phyloP scores from a whole-genome alignment of 305 asterid species.

The Fraxinus platypoda region DNA sequence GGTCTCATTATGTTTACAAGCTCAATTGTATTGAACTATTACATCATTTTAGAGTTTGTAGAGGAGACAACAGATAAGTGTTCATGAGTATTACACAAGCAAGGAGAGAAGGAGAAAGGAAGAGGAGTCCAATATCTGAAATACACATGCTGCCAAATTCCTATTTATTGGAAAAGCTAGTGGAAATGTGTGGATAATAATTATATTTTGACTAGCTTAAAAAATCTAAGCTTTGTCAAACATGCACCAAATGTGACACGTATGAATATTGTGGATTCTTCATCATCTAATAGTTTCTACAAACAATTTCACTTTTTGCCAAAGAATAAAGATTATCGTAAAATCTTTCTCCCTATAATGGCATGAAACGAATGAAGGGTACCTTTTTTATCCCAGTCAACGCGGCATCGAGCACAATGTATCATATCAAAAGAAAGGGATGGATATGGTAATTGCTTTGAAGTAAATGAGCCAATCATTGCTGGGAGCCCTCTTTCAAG shows the following conservation, averaged over 20 bases:
- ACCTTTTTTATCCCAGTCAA: constrained; percentile 98
- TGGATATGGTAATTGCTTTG: constrained; percentile 89
- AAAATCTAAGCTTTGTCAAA: background rate
- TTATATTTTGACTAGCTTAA: background rate
- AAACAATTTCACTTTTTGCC: background rate
- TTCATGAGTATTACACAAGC: background rate
- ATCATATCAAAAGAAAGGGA: constrained; percentile 96
- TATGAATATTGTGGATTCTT: background rate
- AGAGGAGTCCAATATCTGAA: background rate
- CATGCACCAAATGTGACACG: background rate
- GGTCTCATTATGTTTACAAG: background rate
- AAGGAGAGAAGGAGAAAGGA: background rate
- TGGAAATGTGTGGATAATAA: background rate
- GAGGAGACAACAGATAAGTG: background rate
- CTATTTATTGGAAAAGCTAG: background rate
- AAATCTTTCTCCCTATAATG: background rate
- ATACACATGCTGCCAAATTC: background rate
- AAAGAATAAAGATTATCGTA: background rate
- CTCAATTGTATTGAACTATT: background rate
- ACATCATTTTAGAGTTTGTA: background rate
- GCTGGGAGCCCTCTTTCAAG: constrained; percentile 99
- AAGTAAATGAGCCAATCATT: constrained; percentile 84
- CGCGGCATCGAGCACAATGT: constrained; percentile 86
- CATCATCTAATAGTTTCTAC: background rate
- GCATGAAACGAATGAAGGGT: constrained; percentile 21